These are phyloP conservation scores for Orbilia oligospora DNA, from an alignment of 2,329 filamentous ascomycete species.

Conservation along the genomic window DNA sequence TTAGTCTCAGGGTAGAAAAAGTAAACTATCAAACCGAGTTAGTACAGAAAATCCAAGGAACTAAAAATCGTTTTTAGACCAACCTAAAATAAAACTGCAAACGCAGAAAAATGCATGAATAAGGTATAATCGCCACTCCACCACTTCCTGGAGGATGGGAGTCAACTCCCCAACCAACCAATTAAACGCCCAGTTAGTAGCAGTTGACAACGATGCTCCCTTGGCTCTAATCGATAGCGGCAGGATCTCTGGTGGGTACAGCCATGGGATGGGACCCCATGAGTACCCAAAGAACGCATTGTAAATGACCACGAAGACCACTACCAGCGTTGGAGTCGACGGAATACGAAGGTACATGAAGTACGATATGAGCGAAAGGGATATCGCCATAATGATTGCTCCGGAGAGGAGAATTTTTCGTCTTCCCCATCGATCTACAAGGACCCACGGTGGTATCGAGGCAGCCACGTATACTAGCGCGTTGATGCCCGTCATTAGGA, in stretches of 20 bases:
- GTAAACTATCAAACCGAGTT: slow-evolving; percentile 76
- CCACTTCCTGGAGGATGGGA: slow-evolving; percentile 89
- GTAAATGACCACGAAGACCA: slow-evolving; percentile 97
- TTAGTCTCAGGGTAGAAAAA: slow-evolving; percentile 98
- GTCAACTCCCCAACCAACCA: slow-evolving; percentile 97
- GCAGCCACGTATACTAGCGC: slow-evolving; percentile 90
- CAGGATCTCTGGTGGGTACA: slow-evolving; percentile 98
- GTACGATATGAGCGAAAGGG: slow-evolving; percentile 91
- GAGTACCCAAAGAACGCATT: slow-evolving; percentile 96
- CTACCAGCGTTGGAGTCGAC: slow-evolving; percentile 85
- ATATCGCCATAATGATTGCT: slow-evolving; percentile 88
- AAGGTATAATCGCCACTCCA: slow-evolving; percentile 93
- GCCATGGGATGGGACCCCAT: slow-evolving; percentile 98
- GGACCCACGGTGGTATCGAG: slow-evolving; percentile 95
- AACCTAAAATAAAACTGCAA: slow-evolving; percentile 94
- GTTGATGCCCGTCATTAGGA: slow-evolving; percentile 98
- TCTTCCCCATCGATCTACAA: slow-evolving; percentile 92
- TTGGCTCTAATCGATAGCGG: slow-evolving; percentile 97
- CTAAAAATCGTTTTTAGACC: slow-evolving; percentile 68
- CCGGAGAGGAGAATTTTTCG: slow-evolving; percentile 90
- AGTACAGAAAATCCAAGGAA: slow-evolving; percentile 28
- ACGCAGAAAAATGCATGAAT: slow-evolving; percentile 98
- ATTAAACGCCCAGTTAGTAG: slow-evolving; percentile 98
- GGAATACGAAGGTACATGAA: slow-evolving; percentile 90
- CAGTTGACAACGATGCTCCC: slow-evolving; percentile 94